phyloP scores from a whole-genome alignment of 805 yeast genomes.

The Yarrowia phangngaensis region DNA sequence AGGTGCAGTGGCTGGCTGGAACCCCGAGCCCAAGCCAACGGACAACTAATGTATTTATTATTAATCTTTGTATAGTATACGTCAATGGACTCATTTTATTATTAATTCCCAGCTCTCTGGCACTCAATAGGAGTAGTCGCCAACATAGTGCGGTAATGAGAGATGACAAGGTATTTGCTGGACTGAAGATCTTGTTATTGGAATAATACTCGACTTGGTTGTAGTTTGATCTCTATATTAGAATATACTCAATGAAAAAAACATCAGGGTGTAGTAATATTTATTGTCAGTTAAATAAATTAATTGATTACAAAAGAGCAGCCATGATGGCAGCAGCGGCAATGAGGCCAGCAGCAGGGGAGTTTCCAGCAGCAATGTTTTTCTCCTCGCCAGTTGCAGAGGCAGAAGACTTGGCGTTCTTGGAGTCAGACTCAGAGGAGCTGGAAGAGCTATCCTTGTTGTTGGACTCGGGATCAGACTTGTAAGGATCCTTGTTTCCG shows the following conservation, averaged over 20 bases:
- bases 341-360: constrained; percentile 28
- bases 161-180: too few relatives aligned
- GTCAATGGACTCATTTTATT: too few relatives aligned
- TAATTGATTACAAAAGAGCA: constrained; percentile 22
- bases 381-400: constrained; percentile 26
- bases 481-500: constrained; percentile 27
- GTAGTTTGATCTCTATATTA: too few relatives aligned
- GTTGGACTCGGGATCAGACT: constrained; percentile 28
- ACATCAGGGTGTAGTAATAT: neutral
- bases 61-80: constrained; percentile 15
- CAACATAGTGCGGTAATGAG: too few relatives aligned
- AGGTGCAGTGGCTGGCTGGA: constrained; percentile 57
- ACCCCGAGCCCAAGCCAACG: constrained; percentile 20
- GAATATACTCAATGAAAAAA: too few relatives aligned
- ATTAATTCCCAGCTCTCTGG: too few relatives aligned
- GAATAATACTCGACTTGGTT: too few relatives aligned
- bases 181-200: too few relatives aligned
- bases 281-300: constrained; percentile 9
- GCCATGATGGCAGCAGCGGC: constrained; percentile 30
- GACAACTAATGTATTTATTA: constrained; percentile 19
- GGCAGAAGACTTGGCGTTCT: constrained; percentile 30
- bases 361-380: constrained; percentile 28
- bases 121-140: too few relatives aligned
- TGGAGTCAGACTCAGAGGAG: constrained; percentile 25
- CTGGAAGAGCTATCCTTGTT: constrained; percentile 25